Conservation (phyloP, 441 rosid genomes). For the Francoa sonchifolia region DNA sequence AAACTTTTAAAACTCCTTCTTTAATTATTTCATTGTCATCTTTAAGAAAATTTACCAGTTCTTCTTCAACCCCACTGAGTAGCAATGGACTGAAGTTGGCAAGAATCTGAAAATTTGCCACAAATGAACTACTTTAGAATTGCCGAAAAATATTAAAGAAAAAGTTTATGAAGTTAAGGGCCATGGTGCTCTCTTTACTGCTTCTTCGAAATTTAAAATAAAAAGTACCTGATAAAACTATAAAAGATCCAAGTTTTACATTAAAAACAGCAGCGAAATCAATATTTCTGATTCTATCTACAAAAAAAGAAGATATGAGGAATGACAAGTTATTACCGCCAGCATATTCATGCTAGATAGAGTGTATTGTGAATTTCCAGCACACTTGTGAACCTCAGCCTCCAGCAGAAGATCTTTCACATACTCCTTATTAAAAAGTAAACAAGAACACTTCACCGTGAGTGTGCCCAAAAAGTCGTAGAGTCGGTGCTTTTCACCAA, state of each 20-base stretch:
- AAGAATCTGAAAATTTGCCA: slow-evolving; percentile 51
- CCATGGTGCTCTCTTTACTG: too few relatives aligned
- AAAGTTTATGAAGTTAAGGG: background rate
- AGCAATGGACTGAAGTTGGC: slow-evolving; percentile 78
- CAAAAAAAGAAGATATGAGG: background rate
- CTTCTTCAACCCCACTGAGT: slow-evolving; percentile 75
- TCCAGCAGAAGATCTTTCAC: slow-evolving; percentile 75
- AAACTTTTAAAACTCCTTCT: slow-evolving; percentile 82
- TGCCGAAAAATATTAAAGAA: too few relatives aligned
- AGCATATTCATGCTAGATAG: slow-evolving; percentile 81
- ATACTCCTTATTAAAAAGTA: slow-evolving; percentile 83
- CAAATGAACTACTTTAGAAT: slow-evolving; percentile 9
- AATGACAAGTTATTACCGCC: slow-evolving; percentile 56
- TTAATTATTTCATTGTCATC: slow-evolving; percentile 77
- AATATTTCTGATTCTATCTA: background rate
- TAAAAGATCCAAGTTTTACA: too few relatives aligned
- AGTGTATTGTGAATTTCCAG: slow-evolving; percentile 35
- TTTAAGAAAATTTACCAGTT: slow-evolving; percentile 65
- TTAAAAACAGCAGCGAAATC: too few relatives aligned
- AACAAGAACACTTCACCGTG: slow-evolving; percentile 79
- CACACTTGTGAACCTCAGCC: slow-evolving; percentile 47
- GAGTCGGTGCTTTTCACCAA: slow-evolving; percentile 79
- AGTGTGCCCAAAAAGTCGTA: slow-evolving; percentile 76
- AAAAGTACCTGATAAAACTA: too few relatives aligned
- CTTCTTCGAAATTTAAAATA: too few relatives aligned